phyloP scores from a whole-genome alignment of 257 asterid species.

The Solanum dulcamara region DNA sequence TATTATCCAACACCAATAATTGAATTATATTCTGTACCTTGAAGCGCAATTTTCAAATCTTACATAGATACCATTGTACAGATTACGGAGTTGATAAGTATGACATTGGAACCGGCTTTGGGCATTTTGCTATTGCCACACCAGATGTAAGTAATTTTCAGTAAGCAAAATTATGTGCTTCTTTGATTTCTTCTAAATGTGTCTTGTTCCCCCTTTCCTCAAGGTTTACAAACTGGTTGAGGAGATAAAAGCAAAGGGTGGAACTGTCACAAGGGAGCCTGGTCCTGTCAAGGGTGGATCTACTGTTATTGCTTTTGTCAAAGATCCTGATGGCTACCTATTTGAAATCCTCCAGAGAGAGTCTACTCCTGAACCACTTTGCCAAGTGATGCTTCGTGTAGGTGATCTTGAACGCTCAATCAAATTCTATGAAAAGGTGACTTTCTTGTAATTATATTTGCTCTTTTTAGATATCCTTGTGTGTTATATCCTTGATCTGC shows the following conservation, averaged over 20 bases:
- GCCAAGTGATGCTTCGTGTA: slow-evolving; percentile 99
- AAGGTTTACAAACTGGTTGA: slow-evolving; percentile 91
- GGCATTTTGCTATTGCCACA: slow-evolving; percentile 94
- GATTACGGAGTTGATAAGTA: slow-evolving; percentile 90
- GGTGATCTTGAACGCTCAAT: slow-evolving; percentile 98
- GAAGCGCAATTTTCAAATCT: not conserved
- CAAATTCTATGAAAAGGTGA: slow-evolving; percentile 91
- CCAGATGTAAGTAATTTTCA: slow-evolving; percentile 56
- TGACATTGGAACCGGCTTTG: slow-evolving; percentile 90
- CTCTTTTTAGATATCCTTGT: not conserved
- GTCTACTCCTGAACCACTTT: slow-evolving; percentile 92
- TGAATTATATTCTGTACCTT: not conserved
- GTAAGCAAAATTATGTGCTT: not conserved
- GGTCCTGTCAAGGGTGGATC: slow-evolving; percentile 99
- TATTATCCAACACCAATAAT: not conserved
- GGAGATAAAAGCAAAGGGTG: slow-evolving; percentile 78
- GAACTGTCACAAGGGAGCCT: slow-evolving; percentile 89
- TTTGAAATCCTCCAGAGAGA: slow-evolving; percentile 86
- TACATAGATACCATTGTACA: slow-evolving; percentile 13
- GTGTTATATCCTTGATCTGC: not conserved
- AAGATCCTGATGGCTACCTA: slow-evolving; percentile 96
- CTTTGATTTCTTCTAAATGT: not conserved
- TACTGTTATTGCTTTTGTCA: slow-evolving; percentile 82
- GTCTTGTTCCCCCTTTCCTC: not conserved
- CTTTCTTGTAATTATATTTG: not conserved